These are phyloP conservation scores for Aspergillus sp. DNA, from an alignment of 2,329 filamentous ascomycete species.

Conservation along the genomic window DNA sequence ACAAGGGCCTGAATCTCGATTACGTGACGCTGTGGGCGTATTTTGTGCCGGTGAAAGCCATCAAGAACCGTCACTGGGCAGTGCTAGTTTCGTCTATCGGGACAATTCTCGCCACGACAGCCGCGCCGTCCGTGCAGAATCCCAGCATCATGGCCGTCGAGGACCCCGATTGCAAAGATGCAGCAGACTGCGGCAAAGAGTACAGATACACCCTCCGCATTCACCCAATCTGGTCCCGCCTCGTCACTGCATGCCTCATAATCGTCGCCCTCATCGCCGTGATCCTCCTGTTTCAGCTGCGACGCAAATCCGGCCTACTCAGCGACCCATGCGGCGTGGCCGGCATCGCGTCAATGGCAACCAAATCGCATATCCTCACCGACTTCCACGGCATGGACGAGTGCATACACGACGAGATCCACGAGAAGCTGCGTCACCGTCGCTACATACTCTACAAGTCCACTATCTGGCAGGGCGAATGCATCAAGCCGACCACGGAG, in stretches of 20 bases:
- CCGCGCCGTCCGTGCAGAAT: conserved; percentile 40
- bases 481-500: conserved; percentile 24
- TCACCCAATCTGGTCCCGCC: conserved; percentile 36
- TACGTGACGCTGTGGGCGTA: conserved; percentile 41
- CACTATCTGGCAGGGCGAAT: conserved; percentile 44
- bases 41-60: conserved; percentile 37
- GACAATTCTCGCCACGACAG: conserved; percentile 36
- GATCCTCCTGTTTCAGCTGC: conserved; percentile 37
- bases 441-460: conserved; percentile 43
- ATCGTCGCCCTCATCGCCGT: conserved; percentile 34
- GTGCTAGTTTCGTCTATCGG: conserved; percentile 39
- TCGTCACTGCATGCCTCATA: conserved; percentile 31
- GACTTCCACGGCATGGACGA: conserved; percentile 41
- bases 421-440: conserved; percentile 37
- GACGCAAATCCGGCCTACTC: conserved; percentile 39
- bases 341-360: conserved; percentile 43
- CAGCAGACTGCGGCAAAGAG: conserved; percentile 18
- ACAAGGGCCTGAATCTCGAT: conserved; percentile 39
- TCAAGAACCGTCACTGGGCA: conserved; percentile 38
- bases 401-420: conserved; percentile 35
- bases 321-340: conserved; percentile 42
- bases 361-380: conserved; percentile 40
- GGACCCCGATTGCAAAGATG: conserved; percentile 19
- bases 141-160: conserved; percentile 34
- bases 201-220: conserved; percentile 34